Conservation (phyloP, 176 grass and related monocot genomes). For the Pontederia crassipes region DNA sequence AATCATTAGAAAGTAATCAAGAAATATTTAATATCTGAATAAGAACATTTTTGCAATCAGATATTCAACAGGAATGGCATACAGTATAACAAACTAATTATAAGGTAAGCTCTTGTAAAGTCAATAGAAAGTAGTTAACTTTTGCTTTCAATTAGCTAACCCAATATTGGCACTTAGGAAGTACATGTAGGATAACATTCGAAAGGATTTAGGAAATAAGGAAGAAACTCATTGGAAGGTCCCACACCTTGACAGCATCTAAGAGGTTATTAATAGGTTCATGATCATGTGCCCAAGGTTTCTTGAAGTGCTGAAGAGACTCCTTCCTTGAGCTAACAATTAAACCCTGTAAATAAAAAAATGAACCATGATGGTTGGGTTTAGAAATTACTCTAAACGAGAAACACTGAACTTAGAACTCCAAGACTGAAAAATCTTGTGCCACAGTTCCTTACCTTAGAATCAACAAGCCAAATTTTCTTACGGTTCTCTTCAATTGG, state of each 20-base stretch:
- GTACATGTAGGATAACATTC: neutral
- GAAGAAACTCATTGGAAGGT: neutral
- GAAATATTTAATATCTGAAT: neutral
- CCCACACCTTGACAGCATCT: constrained; percentile 71
- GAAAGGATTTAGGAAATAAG: constrained; percentile 10
- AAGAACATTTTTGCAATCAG: neutral
- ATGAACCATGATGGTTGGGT: too few relatives aligned
- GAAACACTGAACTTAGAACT: neutral
- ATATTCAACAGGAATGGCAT: too few relatives aligned
- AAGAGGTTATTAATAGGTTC: constrained; percentile 57
- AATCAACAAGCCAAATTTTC: constrained; percentile 93
- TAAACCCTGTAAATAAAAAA: constrained; percentile 62
- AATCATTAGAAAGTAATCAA: neutral
- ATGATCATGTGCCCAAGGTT: constrained; percentile 87
- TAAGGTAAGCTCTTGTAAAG: too few relatives aligned
- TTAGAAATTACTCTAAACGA: neutral
- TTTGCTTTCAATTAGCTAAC: too few relatives aligned
- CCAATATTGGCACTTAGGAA: too few relatives aligned
- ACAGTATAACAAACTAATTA: too few relatives aligned
- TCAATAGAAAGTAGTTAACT: too few relatives aligned
- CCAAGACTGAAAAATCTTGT: neutral
- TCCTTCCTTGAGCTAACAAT: constrained; percentile 65
- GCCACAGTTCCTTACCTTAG: constrained; percentile 45
- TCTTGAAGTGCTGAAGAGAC: constrained; percentile 83
- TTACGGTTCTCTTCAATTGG: constrained; percentile 87